Conservation (phyloP, 768 basidiomycete species). For the Collybia nuda region DNA sequence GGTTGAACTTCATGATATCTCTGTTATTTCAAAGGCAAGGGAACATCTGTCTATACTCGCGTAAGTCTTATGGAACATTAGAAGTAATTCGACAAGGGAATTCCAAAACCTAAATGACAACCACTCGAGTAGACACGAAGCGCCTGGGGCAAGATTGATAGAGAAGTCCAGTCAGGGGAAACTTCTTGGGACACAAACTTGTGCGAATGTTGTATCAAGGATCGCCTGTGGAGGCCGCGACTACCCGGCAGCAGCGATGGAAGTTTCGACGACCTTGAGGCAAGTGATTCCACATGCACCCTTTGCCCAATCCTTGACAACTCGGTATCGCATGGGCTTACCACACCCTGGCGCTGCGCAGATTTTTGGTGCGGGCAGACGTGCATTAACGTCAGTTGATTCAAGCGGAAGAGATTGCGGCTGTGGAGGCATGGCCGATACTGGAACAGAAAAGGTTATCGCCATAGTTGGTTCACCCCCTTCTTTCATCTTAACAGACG, state of each 20-base stretch:
- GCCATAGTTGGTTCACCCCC: constrained; percentile 26
- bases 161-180: no score
- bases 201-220: background rate
- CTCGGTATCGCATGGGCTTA: constrained; percentile 57
- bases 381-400: constrained; percentile 6
- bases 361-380: constrained; percentile 15
- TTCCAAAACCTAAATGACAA: no score
- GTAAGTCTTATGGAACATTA: no score
- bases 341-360: constrained; percentile 65
- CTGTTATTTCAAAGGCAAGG: no score
- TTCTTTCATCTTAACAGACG: constrained; percentile 34
- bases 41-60: no score
- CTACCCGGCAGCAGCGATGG: no score
- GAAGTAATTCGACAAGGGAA: no score
- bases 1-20: no score
- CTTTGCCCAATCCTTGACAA: constrained; percentile 59
- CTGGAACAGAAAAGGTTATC: constrained; percentile 57
- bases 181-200: no score
- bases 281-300: constrained; percentile 72
- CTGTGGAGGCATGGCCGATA: constrained; percentile 9
- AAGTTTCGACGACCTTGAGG: constrained; percentile 52
- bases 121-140: no score
- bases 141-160: no score
- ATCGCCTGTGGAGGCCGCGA: background rate
- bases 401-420: background rate